Evolutionary conservation across 2,329 filamentous ascomycete genomes (phyloP).

Genomic region (Fusarium sp.): DNA sequence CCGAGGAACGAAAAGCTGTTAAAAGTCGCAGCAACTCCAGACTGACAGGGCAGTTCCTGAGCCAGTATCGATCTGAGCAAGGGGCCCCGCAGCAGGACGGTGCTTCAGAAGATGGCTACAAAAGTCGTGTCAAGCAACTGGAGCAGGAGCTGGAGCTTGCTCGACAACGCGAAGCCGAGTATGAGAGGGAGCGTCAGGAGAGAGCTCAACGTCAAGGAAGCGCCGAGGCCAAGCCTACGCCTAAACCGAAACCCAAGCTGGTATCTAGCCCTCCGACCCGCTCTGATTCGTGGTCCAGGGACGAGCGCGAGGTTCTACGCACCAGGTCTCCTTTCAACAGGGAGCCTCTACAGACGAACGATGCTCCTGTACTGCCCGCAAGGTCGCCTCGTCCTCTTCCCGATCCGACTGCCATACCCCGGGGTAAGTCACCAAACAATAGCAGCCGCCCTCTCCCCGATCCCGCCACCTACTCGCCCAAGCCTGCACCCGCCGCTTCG

Average conservation of each 20-base stretch:
- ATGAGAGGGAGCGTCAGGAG: conserved; percentile 70
- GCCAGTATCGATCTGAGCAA: conserved; percentile 84
- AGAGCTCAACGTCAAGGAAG: conserved; percentile 56
- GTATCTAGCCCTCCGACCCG: conserved; percentile 57
- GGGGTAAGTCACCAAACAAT: conserved; percentile 21
- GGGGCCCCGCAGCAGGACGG: conserved; percentile 49
- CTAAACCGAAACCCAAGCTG: conserved; percentile 53
- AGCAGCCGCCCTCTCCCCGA: conserved; percentile 44
- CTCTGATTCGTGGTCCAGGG: conserved; percentile 74
- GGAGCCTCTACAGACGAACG: conserved; percentile 49
- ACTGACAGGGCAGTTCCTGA: conserved; percentile 86
- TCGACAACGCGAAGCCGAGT: conserved; percentile 74
- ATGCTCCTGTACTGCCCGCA: conserved; percentile 44
- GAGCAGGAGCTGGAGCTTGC: conserved; percentile 79
- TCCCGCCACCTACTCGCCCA: conserved; percentile 37
- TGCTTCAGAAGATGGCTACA: conserved; percentile 65
- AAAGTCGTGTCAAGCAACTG: conserved; percentile 81
- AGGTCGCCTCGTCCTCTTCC: conserved; percentile 67
- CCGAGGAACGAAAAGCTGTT: conserved; percentile 75
- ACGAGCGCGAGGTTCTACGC: conserved; percentile 75
- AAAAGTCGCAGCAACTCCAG: conserved; percentile 76
- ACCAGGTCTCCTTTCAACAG: conserved; percentile 64
- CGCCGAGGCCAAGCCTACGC: conserved; percentile 40
- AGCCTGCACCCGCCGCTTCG: conserved; percentile 41
- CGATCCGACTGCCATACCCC: conserved; percentile 57